A percentile compares a stretch with the other conserved stretches of the same genome.
Evolutionary conservation across 768 basidiomycete species (phyloP).

Genomic region (Suillus discolor): DNA sequence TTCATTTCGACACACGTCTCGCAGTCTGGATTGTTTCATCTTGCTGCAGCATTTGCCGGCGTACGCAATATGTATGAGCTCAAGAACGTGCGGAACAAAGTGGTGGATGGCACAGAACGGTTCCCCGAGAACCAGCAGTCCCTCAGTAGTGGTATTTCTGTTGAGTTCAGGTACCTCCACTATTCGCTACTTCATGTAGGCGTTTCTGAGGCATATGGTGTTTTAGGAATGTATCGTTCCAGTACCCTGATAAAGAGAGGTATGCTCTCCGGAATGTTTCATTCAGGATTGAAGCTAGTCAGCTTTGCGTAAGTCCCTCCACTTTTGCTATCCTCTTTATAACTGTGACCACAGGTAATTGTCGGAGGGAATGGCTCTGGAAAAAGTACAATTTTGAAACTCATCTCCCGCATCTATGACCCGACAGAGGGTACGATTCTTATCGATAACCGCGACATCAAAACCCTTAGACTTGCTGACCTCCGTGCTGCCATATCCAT

Average conservation of each 20-base stretch:
- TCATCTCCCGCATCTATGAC: slow-evolving; percentile 74
- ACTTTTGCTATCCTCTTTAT: not conserved
- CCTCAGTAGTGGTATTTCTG: slow-evolving; percentile 48
- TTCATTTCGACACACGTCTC: slow-evolving; percentile 52
- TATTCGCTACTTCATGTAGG: slow-evolving; percentile 14
- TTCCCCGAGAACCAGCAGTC: slow-evolving; percentile 52
- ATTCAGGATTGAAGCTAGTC: slow-evolving; percentile 69
- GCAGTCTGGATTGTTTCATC: slow-evolving; percentile 54
- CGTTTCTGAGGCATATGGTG: not conserved
- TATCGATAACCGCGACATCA: slow-evolving; percentile 64
- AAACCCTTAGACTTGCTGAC: slow-evolving; percentile 58
- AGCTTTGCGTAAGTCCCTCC: slow-evolving; percentile 62
- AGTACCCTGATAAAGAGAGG: slow-evolving; percentile 54
- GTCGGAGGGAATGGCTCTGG: slow-evolving; percentile 80
- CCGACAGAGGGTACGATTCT: slow-evolving; percentile 66
- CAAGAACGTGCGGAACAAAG: slow-evolving; percentile 55
- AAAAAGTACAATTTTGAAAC: slow-evolving; percentile 79
- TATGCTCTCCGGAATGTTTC: slow-evolving; percentile 64
- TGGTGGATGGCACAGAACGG: slow-evolving; percentile 51
- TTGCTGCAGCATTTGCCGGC: slow-evolving; percentile 48
- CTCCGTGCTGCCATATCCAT: slow-evolving; percentile 65
- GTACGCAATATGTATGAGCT: slow-evolving; percentile 67
- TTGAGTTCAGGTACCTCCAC: slow-evolving; percentile 53
- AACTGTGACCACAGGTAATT: slow-evolving; percentile 51
- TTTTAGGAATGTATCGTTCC: slow-evolving; percentile 68